Conservation (phyloP, 2,329 filamentous ascomycete species). For the Fonsecaea nubica region DNA sequence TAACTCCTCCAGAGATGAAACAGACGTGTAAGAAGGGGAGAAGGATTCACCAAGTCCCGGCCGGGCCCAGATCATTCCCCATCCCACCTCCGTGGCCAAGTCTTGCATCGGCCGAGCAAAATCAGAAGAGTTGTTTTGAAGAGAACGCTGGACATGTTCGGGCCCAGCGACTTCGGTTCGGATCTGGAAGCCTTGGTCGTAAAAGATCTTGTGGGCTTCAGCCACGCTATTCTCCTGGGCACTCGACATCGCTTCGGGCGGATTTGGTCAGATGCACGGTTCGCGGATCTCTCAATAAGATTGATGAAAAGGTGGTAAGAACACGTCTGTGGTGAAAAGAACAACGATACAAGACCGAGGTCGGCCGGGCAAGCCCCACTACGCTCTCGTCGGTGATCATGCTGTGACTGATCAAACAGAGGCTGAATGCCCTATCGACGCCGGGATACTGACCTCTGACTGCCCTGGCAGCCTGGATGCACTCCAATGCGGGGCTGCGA, state of each 20-base stretch:
- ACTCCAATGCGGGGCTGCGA: background rate
- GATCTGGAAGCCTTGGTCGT: conserved; percentile 66
- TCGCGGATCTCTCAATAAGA: background rate
- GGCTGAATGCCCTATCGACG: background rate
- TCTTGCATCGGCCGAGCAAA: conserved; percentile 68
- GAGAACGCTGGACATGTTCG: conserved; percentile 60
- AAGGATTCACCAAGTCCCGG: conserved; percentile 60
- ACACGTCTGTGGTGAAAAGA: background rate
- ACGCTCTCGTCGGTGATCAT: background rate
- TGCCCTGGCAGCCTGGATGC: background rate
- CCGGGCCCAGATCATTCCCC: conserved; percentile 69
- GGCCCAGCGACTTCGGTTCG: conserved; percentile 67
- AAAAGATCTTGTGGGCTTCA: conserved; percentile 60
- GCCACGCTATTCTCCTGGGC: conserved; percentile 30
- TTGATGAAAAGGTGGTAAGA: background rate
- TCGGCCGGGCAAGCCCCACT: conserved; percentile 18
- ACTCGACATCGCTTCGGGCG: conserved; percentile 25
- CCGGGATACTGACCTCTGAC: background rate
- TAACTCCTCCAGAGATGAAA: background rate
- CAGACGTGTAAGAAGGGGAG: background rate
- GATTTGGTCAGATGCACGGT: background rate
- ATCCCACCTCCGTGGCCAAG: conserved; percentile 68
- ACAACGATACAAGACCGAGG: background rate
- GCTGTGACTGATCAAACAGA: background rate
- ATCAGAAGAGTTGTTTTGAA: conserved; percentile 60